phyloP scores from a whole-genome alignment of 2,329 filamentous ascomycete species.

The Epicoccum nigrum region DNA sequence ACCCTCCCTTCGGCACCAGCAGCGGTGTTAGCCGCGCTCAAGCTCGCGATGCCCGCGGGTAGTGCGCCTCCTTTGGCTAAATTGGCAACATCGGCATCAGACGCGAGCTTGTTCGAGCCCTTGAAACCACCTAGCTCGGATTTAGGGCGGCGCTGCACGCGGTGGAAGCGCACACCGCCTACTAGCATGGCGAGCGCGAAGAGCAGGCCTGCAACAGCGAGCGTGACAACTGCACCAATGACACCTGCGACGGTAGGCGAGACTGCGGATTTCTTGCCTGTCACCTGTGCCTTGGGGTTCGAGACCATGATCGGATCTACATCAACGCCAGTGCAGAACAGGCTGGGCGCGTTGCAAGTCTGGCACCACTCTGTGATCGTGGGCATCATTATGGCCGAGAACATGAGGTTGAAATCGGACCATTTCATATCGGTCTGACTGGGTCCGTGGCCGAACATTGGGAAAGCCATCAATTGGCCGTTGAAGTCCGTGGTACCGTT shows the following conservation, averaged over 20 bases:
- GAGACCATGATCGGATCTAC: constrained; percentile 9
- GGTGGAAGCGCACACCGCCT: constrained; percentile 55
- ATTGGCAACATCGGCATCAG: constrained; percentile 58
- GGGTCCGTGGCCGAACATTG: constrained; percentile 58
- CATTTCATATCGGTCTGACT: constrained; percentile 56
- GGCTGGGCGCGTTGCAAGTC: constrained; percentile 51
- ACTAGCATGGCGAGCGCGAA: constrained; percentile 52
- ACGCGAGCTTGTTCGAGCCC: constrained; percentile 59
- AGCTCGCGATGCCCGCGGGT: constrained; percentile 38
- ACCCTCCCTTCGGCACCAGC: neutral
- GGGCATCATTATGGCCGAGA: constrained; percentile 52
- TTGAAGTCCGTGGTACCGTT: constrained; percentile 59
- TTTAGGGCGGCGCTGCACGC: constrained; percentile 23
- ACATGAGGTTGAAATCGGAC: constrained; percentile 55
- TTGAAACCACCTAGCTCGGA: constrained; percentile 60
- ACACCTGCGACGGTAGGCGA: constrained; percentile 58
- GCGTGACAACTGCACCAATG: constrained; percentile 61
- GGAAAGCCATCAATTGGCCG: constrained; percentile 49
- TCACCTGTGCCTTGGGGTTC: neutral
- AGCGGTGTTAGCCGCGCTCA: constrained; percentile 12
- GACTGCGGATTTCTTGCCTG: constrained; percentile 23
- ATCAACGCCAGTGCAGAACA: constrained; percentile 60
- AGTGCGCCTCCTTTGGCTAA: constrained; percentile 52
- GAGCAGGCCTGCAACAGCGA: constrained; percentile 54
- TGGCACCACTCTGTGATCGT: constrained; percentile 61